Base-by-base conservation (phyloP, 2,329 filamentous ascomycete genomes). In the Penicillium sp. region DNA sequence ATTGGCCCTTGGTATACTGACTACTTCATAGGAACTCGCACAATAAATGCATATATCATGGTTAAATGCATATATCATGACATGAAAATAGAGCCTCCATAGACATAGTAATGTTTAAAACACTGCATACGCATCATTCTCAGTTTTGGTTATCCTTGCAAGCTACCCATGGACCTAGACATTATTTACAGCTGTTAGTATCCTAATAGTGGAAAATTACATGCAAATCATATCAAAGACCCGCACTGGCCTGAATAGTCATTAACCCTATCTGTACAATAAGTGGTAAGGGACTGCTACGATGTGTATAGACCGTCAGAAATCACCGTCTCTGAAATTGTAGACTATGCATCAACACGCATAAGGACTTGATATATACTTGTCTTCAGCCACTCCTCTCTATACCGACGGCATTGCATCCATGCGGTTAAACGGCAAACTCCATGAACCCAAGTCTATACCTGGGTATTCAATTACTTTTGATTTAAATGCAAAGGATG, bases 21-120 rank as follows among this genome's bases (percentile, higher is more conserved):
- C 32, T 3, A n/a, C 14, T n/a, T 6, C 0, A 8, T 16, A 57
- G 55, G 55, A 57, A 22, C 51, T 57, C n/a, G 52, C 54, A 18
- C 52, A 54, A 45, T 55, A 22, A 49, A 34, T 31, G 14, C 14
- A 14, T 6, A 37, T 20, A 41, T 40, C 28, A 34, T 34, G 22
- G n/a, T 47, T 55, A 22, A 49, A 34, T 31, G 14, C 14, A 14
- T 6, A 37, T 20, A 41, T 40, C 28, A 34, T 34, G 22, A 23
- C 7, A 7, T 26, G 7, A 26, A 27, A 7, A 28, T 18, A n/a
- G 18, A 29, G 28, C 31, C 36, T 14, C 6, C 16, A 45, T 45
- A 46, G 29, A 51, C 9, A 44, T 42, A 49, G 28, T 44, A 38
- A 40, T 44, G 31, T 36, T 42, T 46, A 51, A 37, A 40, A 40